A percentile compares a stretch with the other conserved stretches of the same genome.
Evolutionary conservation across 306 rosid genomes (phyloP).

Genomic region (Pachyrhizus erosus): DNA sequence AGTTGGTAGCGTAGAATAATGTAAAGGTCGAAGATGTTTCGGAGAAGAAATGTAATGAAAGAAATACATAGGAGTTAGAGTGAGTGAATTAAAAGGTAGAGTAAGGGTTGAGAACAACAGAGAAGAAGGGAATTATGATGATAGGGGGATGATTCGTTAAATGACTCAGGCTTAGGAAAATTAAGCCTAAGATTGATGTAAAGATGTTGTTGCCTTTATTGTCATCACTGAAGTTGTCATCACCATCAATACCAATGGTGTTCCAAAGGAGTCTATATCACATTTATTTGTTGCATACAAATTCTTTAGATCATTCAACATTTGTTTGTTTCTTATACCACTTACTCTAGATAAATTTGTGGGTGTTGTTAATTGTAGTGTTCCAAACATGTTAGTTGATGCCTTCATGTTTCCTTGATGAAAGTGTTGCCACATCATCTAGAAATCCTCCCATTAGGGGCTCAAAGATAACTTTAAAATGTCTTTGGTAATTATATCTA

Average conservation of each 20-base stretch:
- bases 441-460: slow-evolving; percentile 60
- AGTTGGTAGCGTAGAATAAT: slow-evolving; percentile 38
- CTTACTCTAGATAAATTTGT: slow-evolving; percentile 88
- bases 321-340: slow-evolving; percentile 65
- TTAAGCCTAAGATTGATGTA: slow-evolving; percentile 24
- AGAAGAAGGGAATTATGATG: background rate
- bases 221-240: slow-evolving; percentile 49
- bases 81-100: slow-evolving; percentile 40
- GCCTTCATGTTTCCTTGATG: slow-evolving; percentile 82
- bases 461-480: slow-evolving; percentile 70
- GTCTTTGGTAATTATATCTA: slow-evolving; percentile 64
- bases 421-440: slow-evolving; percentile 55
- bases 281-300: slow-evolving; percentile 79
- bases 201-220: slow-evolving; percentile 26
- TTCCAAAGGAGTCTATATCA: slow-evolving; percentile 70
- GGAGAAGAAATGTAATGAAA: slow-evolving; percentile 26
- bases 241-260: slow-evolving; percentile 79
- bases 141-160: slow-evolving; percentile 49
- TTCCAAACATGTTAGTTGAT: slow-evolving; percentile 65
- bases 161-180: slow-evolving; percentile 50
- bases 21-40: background rate
- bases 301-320: slow-evolving; percentile 78
- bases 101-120: slow-evolving; percentile 13
- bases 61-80: slow-evolving; percentile 17
- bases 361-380: no score